These are phyloP conservation scores for Sanghuangporus weigelae DNA, from an alignment of 1,284 basidiomycete species.

Conservation along the genomic window DNA sequence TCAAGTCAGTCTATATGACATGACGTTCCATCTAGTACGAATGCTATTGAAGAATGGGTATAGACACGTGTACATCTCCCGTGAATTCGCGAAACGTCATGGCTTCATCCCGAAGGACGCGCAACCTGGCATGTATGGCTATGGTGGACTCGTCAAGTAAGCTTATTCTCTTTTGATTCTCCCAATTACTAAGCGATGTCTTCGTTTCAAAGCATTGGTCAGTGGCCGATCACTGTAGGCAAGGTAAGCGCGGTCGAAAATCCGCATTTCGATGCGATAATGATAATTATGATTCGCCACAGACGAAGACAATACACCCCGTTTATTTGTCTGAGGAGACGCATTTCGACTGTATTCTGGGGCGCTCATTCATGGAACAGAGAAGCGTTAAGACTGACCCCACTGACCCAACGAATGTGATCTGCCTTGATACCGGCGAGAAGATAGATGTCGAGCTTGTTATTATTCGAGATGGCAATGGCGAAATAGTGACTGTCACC, in stretches of 20 bases:
- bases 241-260: conserved; percentile 10
- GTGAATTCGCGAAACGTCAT: conserved; percentile 87
- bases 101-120: conserved; percentile 88
- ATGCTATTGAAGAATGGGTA: conserved; percentile 96
- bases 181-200: neutral
- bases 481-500: conserved; percentile 85
- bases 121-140: conserved; percentile 79
- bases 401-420: conserved; percentile 84
- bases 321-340: conserved; percentile 90
- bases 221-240: conserved; percentile 67
- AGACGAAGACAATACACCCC: conserved; percentile 37
- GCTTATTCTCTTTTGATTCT: conserved; percentile 13
- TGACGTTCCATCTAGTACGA: conserved; percentile 50
- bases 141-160: conserved; percentile 72
- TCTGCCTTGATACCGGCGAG: conserved; percentile 95
- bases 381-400: conserved; percentile 80
- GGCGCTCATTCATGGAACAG: conserved; percentile 90
- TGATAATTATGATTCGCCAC: neutral
- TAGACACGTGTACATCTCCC: conserved; percentile 91
- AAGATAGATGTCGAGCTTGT: conserved; percentile 88
- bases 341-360: conserved; percentile 95
- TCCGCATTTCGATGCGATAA: neutral
- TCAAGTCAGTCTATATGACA: neutral
- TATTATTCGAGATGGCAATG: conserved; percentile 81
- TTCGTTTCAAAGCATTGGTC: conserved; percentile 51